A percentile compares a stretch with the other conserved stretches of the same genome.
phyloP scores from a whole-genome alignment of 1,139 yeast species.

The Blastobotrys aristatus region DNA sequence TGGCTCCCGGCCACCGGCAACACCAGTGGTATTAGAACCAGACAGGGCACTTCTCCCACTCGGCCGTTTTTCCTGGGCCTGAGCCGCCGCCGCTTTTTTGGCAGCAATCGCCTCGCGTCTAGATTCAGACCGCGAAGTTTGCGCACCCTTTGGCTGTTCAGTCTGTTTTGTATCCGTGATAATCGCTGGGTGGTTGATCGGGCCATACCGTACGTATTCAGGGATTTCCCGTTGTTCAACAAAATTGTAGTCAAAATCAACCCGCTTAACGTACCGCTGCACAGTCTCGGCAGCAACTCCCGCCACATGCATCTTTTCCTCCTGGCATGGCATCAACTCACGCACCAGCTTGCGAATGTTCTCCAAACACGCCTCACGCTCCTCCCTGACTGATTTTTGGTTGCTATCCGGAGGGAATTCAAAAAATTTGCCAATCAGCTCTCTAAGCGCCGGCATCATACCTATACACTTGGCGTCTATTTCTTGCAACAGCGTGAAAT shows the following conservation, averaged over 20 bases:
- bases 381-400: slow-evolving; percentile 18
- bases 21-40: not conserved
- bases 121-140: slow-evolving; percentile 48
- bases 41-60: not conserved
- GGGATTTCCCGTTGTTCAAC: slow-evolving; percentile 70
- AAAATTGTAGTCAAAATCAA: slow-evolving; percentile 73
- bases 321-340: slow-evolving; percentile 86
- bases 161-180: slow-evolving; percentile 37
- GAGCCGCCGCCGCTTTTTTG: slow-evolving; percentile 45
- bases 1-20: not conserved
- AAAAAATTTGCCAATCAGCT: slow-evolving; percentile 54
- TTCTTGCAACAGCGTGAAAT: slow-evolving; percentile 83
- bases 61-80: slow-evolving; percentile 1
- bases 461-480: slow-evolving; percentile 90
- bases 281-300: slow-evolving; percentile 82
- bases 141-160: slow-evolving; percentile 36
- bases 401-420: slow-evolving; percentile 15
- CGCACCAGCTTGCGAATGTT: slow-evolving; percentile 38
- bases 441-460: slow-evolving; percentile 62
- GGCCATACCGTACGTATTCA: slow-evolving; percentile 56
- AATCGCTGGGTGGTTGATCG: slow-evolving; percentile 79
- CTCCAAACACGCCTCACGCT: slow-evolving; percentile 37
- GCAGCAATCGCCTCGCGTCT: slow-evolving; percentile 93
- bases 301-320: slow-evolving; percentile 97
- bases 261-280: slow-evolving; percentile 60